phyloP scores from a whole-genome alignment of 2,329 filamentous ascomycete species.

The Epichloe uncinata region DNA sequence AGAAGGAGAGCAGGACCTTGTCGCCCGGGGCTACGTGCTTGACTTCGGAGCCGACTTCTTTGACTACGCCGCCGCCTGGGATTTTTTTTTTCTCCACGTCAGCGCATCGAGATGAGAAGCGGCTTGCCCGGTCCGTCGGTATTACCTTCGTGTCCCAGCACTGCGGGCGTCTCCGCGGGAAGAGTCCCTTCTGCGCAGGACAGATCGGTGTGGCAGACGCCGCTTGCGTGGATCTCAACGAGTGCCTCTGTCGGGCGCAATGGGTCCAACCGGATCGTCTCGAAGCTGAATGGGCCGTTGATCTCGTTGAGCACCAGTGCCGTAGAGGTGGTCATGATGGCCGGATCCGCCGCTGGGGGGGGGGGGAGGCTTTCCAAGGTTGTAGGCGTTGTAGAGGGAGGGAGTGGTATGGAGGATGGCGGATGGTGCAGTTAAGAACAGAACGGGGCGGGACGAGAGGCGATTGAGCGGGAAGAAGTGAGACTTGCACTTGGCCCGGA shows the following conservation, averaged over 20 bases:
- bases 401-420: no score
- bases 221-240: neutral
- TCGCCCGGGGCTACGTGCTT: neutral
- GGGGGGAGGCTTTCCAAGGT: no score
- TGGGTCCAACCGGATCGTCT: neutral
- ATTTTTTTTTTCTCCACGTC: neutral
- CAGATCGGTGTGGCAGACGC: slow-evolving; percentile 3
- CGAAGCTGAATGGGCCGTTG: neutral
- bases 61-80: neutral
- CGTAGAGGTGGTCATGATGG: neutral
- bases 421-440: no score
- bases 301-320: neutral
- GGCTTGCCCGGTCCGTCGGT: no score
- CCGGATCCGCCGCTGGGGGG: neutral
- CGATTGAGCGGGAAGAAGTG: no score
- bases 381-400: no score
- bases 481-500: no score
- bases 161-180: neutral
- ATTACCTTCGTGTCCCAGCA: slow-evolving; percentile 1
- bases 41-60: neutral
- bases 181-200: neutral
- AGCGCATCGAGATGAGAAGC: no score
- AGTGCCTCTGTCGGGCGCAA: slow-evolving; percentile 1
- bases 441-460: no score
- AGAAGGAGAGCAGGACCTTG: slow-evolving; percentile 1